phyloP scores from a whole-genome alignment of 1,284 basidiomycete species.

The Bondarzewia mesenterica region DNA sequence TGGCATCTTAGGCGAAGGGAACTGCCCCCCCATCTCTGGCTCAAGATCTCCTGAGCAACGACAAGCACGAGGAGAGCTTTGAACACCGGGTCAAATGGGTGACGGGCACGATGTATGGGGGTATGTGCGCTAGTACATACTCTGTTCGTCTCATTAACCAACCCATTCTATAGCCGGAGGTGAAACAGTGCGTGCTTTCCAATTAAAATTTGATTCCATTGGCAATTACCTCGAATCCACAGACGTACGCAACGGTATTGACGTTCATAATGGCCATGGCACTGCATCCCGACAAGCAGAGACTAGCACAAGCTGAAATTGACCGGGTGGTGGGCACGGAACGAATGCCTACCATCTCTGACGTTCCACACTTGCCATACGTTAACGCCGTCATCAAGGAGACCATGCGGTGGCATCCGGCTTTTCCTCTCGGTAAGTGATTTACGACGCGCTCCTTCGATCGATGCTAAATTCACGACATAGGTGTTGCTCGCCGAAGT shows the following conservation, averaged over 20 bases:
- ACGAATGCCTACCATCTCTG: constrained; percentile 33
- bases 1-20: neutral
- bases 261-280: constrained; percentile 33
- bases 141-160: neutral
- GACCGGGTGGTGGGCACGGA: constrained; percentile 28
- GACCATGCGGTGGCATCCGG: constrained; percentile 23
- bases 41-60: neutral
- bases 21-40: neutral
- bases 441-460: neutral
- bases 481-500: constrained; percentile 6
- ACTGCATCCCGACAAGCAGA: constrained; percentile 29
- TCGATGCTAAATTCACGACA: neutral
- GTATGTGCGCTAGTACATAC: neutral
- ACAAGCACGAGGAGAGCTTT: neutral
- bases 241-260: constrained; percentile 34
- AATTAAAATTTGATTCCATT: neutral
- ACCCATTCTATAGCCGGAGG: neutral
- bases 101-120: neutral
- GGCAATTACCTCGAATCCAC: neutral
- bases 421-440: constrained; percentile 9
- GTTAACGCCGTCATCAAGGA: constrained; percentile 33
- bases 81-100: neutral
- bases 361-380: constrained; percentile 30
- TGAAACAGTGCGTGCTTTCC: neutral
- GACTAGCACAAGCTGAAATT: constrained; percentile 32